Evolutionary conservation across 345 rosid genomes (phyloP), one percentile per base, ranked within the genome.

Genomic region (Pugionium cornutum): DNA sequence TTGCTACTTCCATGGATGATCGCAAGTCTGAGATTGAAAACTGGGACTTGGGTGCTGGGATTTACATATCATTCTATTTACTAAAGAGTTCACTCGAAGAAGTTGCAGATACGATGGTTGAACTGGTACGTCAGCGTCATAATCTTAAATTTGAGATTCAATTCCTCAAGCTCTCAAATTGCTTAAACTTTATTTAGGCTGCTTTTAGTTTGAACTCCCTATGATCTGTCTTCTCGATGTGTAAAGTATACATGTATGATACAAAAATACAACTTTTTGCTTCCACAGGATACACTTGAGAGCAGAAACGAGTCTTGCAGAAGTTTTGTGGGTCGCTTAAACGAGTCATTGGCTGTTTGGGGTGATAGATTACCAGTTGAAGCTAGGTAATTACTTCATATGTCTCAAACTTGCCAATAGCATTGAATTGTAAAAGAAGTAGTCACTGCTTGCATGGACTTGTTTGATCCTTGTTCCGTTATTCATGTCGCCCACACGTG

Each of bases 31-130:
- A 90, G 80, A 90, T 94, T 80, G 96, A 84, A 49, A 79, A 94
- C 71, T 94, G 96, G 97, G 99, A 90, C 74, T 80, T 94, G 73
- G 97, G 97, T 76, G 96, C 92, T 51, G 95, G 96, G 62, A 78
- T 88, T 55, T 88, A 86, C 73, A 72, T 88, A 57, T 79, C 87
- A n/a, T 90, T 85, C 72, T 90, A 88, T 78, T 73, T 79, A 53
- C 62, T 85, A 62, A 85, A 73, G 77, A 90, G 86, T 72, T 85
- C 89, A 9, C 71, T 84, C 55, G 73, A 68, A 63, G 96, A 79
- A 60, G 87, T 81, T 64, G 68, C 64, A 50, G 71, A 82, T 57
- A 65, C 77, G 34, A 75, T 73, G 76, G 75, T 47, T 69, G 83
- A 80, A 79, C 73, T 71, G 86, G 99, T 94, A 80, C 67, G 83